Evolutionary conservation across 495 filamentous ascomycete species (phyloP).

Genomic region (Aspergillus egyptiacus): DNA sequence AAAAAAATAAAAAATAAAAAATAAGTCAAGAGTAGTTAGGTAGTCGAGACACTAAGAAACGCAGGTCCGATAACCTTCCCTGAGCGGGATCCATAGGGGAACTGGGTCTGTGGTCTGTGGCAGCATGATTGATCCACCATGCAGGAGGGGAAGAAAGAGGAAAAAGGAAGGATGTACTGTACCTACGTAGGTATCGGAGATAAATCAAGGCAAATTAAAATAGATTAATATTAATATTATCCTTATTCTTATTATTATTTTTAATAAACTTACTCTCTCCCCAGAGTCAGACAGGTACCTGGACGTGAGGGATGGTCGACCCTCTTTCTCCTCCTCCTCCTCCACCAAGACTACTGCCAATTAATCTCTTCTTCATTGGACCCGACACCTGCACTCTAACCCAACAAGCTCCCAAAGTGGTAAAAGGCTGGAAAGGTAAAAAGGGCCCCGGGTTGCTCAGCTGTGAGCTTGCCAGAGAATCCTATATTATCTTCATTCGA

Average conservation of each 20-base stretch:
- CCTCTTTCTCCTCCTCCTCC: background rate
- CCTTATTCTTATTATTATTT: no score
- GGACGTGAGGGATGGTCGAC: conserved; percentile 27
- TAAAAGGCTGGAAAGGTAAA: no score
- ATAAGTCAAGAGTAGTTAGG: no score
- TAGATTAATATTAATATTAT: conserved; percentile 12
- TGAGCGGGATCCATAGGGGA: no score
- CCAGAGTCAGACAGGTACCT: no score
- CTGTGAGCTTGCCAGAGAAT: no score
- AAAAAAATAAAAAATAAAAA: background rate
- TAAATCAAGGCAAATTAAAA: conserved; percentile 12
- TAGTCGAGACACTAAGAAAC: background rate
- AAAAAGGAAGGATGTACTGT: background rate
- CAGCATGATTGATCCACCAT: conserved; percentile 4
- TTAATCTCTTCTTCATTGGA: no score
- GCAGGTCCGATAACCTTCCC: conserved; percentile 1
- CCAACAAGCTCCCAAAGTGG: no score
- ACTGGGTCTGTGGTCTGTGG: background rate
- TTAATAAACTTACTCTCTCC: no score
- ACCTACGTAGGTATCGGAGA: conserved; percentile 3
- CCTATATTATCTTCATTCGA: conserved; percentile 11
- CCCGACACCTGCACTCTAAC: no score
- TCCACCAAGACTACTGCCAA: no score
- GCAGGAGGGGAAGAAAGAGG: conserved; percentile 6
- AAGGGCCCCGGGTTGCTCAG: no score